These are phyloP conservation scores for Globisporangium spinosum DNA, from an alignment of 352 stramenopile species.

Conservation along the genomic window DNA sequence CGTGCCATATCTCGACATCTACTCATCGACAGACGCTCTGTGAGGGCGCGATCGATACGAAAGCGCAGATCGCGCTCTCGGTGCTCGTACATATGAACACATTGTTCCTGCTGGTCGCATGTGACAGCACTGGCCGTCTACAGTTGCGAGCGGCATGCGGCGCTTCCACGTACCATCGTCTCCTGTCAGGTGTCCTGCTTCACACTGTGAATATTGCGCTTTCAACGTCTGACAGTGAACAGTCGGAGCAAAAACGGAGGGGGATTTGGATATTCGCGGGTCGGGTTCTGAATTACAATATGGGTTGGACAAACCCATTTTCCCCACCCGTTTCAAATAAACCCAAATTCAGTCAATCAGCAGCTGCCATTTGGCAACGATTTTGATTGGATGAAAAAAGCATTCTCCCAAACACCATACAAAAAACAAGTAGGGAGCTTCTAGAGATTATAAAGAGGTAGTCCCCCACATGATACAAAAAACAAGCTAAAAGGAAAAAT, in stretches of 20 bases:
- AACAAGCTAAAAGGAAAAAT: too few species aligned
- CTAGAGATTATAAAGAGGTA: too few species aligned
- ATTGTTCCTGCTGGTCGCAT: background rate
- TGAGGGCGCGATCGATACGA: background rate
- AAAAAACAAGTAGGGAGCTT: background rate
- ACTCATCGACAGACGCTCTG: background rate
- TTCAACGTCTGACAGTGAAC: background rate
- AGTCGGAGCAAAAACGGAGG: background rate
- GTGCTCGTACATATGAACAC: background rate
- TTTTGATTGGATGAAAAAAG: too few species aligned
- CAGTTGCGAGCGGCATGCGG: background rate
- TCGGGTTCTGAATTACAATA: background rate
- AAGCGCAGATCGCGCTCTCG: background rate
- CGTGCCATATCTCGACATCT: background rate
- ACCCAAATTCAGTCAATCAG: too few species aligned
- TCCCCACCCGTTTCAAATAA: too few species aligned
- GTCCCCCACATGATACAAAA: too few species aligned
- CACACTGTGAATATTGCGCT: background rate
- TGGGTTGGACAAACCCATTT: too few species aligned
- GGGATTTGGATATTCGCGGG: background rate
- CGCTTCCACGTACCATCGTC: conserved; percentile 8
- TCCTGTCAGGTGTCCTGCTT: background rate
- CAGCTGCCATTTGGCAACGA: too few species aligned
- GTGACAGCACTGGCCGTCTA: too few species aligned
- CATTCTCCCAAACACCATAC: background rate